A percentile compares a stretch with the other conserved stretches of the same genome.
phyloP scores from a whole-genome alignment of 768 basidiomycete species.

The Suillus hirtellus region DNA sequence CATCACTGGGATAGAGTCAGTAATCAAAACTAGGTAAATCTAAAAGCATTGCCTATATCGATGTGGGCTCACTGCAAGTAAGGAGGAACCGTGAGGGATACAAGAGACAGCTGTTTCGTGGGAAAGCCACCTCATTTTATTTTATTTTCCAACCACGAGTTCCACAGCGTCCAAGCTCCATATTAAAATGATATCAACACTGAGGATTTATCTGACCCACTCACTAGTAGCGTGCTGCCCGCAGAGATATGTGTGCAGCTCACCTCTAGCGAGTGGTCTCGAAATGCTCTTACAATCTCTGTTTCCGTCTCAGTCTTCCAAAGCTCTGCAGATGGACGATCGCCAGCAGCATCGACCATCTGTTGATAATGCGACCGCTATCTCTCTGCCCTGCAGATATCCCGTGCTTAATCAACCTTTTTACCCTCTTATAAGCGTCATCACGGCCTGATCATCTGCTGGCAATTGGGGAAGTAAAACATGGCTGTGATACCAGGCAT shows the following conservation, averaged over 20 bases:
- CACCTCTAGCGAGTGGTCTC: background rate
- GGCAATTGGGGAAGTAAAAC: background rate
- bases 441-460: background rate
- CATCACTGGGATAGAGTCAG: background rate
- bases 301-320: background rate
- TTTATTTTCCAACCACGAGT: no score
- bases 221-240: background rate
- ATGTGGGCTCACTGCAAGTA: no score
- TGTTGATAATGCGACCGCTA: background rate
- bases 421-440: background rate
- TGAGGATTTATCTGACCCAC: background rate
- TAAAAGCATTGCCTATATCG: no score
- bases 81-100: no score
- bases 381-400: background rate
- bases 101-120: no score
- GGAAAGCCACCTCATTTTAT: no score
- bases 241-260: background rate
- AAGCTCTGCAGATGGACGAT: background rate
- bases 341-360: background rate
- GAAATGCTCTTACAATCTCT: background rate
- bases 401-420: background rate
- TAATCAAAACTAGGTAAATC: no score
- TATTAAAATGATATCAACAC: no score
- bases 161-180: no score
- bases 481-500: background rate